Evolutionary conservation across 2,329 filamentous ascomycete species (phyloP).

Genomic region (Trichoderma sp.): DNA sequence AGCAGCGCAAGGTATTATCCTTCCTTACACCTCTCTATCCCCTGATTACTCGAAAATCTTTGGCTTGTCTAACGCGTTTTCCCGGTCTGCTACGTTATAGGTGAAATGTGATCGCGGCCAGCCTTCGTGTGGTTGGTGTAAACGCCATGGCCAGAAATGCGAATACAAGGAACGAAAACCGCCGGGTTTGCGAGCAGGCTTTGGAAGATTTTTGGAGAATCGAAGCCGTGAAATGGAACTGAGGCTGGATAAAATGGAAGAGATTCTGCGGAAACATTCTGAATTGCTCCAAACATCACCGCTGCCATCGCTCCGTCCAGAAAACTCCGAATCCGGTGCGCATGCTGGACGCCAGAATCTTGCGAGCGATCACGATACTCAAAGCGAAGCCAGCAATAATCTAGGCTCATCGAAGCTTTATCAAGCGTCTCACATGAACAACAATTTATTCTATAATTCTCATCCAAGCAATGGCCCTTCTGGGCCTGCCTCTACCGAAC

Average conservation of each 20-base stretch:
- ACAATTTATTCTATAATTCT: constrained; percentile 42
- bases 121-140: constrained; percentile 70
- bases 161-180: constrained; percentile 72
- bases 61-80: constrained; percentile 20
- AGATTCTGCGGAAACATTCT: constrained; percentile 64
- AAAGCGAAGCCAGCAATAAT: constrained; percentile 49
- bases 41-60: not conserved
- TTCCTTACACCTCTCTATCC: not conserved
- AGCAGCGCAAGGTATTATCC: constrained; percentile 72
- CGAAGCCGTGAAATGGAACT: constrained; percentile 40
- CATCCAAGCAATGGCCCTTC: not conserved
- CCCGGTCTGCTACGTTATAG: constrained; percentile 38
- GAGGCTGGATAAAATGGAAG: constrained; percentile 64
- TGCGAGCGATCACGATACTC: constrained; percentile 58
- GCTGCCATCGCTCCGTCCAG: constrained; percentile 33
- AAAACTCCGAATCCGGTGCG: constrained; percentile 41
- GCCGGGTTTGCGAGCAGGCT: constrained; percentile 65
- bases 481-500: not conserved
- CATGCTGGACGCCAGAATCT: constrained; percentile 53
- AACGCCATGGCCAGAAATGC: constrained; percentile 61
- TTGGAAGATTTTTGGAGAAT: constrained; percentile 72
- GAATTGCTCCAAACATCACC: constrained; percentile 65
- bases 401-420: constrained; percentile 53
- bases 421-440: constrained; percentile 58
- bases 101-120: constrained; percentile 77